Conservation (phyloP, 306 rosid genomes). For the Fragaria nilgerrensis region DNA sequence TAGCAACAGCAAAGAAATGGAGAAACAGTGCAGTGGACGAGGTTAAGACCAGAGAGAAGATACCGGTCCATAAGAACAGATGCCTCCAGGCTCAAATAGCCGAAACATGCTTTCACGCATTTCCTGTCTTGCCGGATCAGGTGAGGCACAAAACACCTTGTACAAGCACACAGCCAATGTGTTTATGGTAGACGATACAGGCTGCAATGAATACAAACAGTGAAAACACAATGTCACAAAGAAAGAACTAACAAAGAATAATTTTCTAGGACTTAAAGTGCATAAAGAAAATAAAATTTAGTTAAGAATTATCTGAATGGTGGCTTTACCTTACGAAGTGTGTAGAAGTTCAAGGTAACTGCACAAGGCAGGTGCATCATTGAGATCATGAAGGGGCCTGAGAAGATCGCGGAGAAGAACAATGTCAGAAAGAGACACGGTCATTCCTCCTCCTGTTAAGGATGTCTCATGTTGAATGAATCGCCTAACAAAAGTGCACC, state of each 20-base stretch:
- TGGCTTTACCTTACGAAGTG: constrained; percentile 62
- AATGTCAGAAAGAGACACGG: constrained; percentile 78
- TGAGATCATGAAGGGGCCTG: constrained; percentile 41
- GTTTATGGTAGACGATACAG: constrained; percentile 65
- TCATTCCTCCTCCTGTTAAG: constrained; percentile 95
- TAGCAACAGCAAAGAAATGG: constrained; percentile 72
- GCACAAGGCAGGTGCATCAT: constrained; percentile 44
- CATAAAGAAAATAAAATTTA: too few relatives aligned
- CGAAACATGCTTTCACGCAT: constrained; percentile 73
- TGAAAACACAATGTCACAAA: neutral
- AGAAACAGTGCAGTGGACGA: constrained; percentile 61
- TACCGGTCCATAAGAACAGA: constrained; percentile 59
- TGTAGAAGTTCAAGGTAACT: constrained; percentile 78
- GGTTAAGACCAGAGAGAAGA: constrained; percentile 80
- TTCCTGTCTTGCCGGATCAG: constrained; percentile 60
- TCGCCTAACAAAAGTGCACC: constrained; percentile 36
- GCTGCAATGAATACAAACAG: constrained; percentile 36
- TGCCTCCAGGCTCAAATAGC: constrained; percentile 64
- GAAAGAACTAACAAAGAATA: neutral
- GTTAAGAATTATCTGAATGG: neutral
- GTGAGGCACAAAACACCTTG: constrained; percentile 55
- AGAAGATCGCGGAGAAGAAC: constrained; percentile 57
- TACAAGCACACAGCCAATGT: constrained; percentile 46
- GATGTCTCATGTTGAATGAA: constrained; percentile 92
- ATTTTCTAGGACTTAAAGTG: too few relatives aligned